Evolutionary conservation across 2,329 filamentous ascomycete genomes (phyloP).

Genomic region (Apiospora sp.): DNA sequence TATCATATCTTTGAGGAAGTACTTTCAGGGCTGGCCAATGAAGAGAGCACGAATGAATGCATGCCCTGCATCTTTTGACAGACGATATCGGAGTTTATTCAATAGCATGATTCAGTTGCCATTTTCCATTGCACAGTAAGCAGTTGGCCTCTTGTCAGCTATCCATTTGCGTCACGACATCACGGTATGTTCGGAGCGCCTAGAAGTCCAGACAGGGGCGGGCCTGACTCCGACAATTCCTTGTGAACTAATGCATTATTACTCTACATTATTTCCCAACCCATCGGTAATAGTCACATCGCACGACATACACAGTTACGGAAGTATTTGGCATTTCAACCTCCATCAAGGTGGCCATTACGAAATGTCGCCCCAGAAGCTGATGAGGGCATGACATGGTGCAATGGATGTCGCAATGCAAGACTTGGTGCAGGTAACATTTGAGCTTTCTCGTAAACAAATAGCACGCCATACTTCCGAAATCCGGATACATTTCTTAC

Average conservation of each 20-base stretch:
- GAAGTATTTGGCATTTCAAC: background rate
- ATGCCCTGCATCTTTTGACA: background rate
- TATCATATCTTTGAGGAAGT: background rate
- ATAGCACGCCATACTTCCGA: background rate
- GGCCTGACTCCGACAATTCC: background rate
- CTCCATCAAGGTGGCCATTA: background rate
- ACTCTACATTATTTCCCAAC: background rate
- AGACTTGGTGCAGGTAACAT: no score
- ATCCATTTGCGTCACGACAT: background rate
- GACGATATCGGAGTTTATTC: slow-evolving; percentile 5
- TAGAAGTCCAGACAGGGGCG: background rate
- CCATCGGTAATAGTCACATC: background rate
- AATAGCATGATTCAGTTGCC: background rate
- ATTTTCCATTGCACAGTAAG: background rate
- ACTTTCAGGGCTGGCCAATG: background rate
- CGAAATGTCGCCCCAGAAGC: background rate
- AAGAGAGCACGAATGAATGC: background rate
- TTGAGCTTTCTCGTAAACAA: background rate
- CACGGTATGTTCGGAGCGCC: background rate
- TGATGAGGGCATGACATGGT: background rate
- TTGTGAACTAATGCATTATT: background rate
- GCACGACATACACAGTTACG: background rate
- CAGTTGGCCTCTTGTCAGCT: background rate
- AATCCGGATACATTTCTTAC: background rate
- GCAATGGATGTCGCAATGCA: background rate